phyloP scores from a whole-genome alignment of 2,329 filamentous ascomycete genomes.

The Colletotrichum limetticola region DNA sequence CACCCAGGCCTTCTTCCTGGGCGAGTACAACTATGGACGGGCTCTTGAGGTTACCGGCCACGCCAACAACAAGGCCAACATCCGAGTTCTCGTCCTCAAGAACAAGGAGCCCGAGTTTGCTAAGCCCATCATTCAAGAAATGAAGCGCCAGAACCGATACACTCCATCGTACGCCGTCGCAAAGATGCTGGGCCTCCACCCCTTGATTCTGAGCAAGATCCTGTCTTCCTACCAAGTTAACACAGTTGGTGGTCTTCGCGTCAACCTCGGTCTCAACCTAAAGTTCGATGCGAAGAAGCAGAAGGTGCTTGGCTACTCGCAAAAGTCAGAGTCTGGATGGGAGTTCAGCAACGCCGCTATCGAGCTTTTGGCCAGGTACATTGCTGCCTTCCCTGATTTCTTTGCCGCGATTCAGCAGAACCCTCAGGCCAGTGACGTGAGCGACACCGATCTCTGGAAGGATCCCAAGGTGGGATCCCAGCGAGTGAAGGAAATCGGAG shows the following conservation, averaged over 20 bases:
- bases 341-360: slow-evolving; percentile 92
- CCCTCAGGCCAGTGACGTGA: slow-evolving; percentile 84
- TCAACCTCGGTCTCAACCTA: slow-evolving; percentile 93
- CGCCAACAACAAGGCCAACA: slow-evolving; percentile 77
- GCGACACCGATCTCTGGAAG: slow-evolving; percentile 88
- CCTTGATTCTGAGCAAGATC: slow-evolving; percentile 92
- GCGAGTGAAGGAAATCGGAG: slow-evolving; percentile 92
- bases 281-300: slow-evolving; percentile 97
- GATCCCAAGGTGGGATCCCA: slow-evolving; percentile 75
- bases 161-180: slow-evolving; percentile 91
- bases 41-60: slow-evolving; percentile 87
- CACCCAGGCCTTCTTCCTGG: slow-evolving; percentile 90
- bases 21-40: slow-evolving; percentile 91
- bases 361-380: slow-evolving; percentile 84
- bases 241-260: slow-evolving; percentile 78
- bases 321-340: slow-evolving; percentile 88
- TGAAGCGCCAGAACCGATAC: slow-evolving; percentile 80
- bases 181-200: slow-evolving; percentile 81
- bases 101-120: slow-evolving; percentile 85
- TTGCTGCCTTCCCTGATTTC: slow-evolving; percentile 94
- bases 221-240: slow-evolving; percentile 92
- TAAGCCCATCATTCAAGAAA: slow-evolving; percentile 74
- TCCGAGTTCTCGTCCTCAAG: slow-evolving; percentile 79
- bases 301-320: slow-evolving; percentile 95
- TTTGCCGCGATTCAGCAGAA: slow-evolving; percentile 89